Conservation (phyloP, 805 yeast species). For the Kurtzmaniella fragi region DNA sequence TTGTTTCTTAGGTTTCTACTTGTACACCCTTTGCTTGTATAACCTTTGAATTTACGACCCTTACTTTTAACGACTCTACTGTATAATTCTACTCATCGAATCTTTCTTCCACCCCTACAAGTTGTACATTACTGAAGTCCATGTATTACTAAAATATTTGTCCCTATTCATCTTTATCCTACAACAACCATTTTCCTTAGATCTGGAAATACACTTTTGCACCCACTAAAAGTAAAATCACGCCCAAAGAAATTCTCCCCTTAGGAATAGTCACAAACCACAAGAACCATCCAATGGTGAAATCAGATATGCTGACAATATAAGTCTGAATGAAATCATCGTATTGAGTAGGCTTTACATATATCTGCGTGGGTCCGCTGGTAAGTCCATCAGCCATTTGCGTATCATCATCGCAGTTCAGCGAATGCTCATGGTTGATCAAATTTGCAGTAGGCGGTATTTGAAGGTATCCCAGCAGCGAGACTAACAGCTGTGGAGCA, state of each 20-base stretch:
- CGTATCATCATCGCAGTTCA: background rate
- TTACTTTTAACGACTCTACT: too few relatives aligned
- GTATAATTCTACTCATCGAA: too few relatives aligned
- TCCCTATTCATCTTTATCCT: too few relatives aligned
- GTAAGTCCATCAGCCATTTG: slow-evolving; percentile 16
- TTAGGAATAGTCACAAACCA: slow-evolving; percentile 29
- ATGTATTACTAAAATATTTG: too few relatives aligned
- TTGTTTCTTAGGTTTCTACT: too few relatives aligned
- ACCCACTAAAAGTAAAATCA: slow-evolving; percentile 2
- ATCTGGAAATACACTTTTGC: too few relatives aligned
- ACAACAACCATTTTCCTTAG: too few relatives aligned
- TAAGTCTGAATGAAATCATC: slow-evolving; percentile 22
- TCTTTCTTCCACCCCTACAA: too few relatives aligned
- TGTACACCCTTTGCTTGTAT: too few relatives aligned
- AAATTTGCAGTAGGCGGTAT: slow-evolving; percentile 14
- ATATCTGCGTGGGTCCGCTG: slow-evolving; percentile 38
- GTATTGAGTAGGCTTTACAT: slow-evolving; percentile 27
- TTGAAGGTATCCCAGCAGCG: slow-evolving; percentile 25
- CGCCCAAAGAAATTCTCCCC: slow-evolving; percentile 26
- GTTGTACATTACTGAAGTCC: too few relatives aligned
- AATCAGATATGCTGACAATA: slow-evolving; percentile 24
- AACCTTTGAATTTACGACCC: too few relatives aligned
- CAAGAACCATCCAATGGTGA: slow-evolving; percentile 26
- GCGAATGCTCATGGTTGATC: slow-evolving; percentile 2
- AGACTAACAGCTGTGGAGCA: slow-evolving; percentile 30